Base-by-base conservation (phyloP, 1,284 basidiomycete species). In the Microbotryum silenes-acaulis region DNA sequence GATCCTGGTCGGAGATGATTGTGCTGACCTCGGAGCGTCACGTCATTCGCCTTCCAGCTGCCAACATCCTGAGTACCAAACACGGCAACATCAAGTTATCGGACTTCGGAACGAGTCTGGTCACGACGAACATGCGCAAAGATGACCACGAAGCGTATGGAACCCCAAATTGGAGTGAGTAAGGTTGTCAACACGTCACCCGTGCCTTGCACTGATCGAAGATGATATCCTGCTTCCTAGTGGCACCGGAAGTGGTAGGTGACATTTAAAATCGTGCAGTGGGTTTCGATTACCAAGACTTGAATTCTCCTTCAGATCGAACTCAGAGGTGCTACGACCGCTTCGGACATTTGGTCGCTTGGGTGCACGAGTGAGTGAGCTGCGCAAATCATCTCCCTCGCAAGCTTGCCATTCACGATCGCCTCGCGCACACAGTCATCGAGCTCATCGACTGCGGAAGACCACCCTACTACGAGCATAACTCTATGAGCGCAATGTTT, bases 131-230 rank as follows among this genome's bases (percentile, higher is more conserved):
- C 10, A 49, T 66, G 31, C 45, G 52, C 18, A 52, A 60, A 3
- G 54, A 33, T 0, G 25, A 56, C 23, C 84, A 79, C 57, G 88
- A 81, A 59, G 88, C 93, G 14, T 89, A 90, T 6, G 93, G 92
- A 14, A 97, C 92, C 6, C 92, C 92, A 4, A 94, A 97, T 72
- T 97, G 92, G 92, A 97, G 80, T 81, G 64, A 71, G 79, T 75
- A 12, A 42, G 16, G 6, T 23, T 3, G 5, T 37, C 33, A 8
- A 21, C 51, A 23, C 9, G 18, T 37, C 31, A 25, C 2, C 16
- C 23, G 10, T 4, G 18, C 2, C 6, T 27, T 23, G 57, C 6
- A 51, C 61, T 42, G 23, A 31, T 20, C 18, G 16, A 42, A 18
- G 4, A 14, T 42, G 16, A 2, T 8, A 3, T 14, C 33, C 9